Evolutionary conservation across 179 eudicot species (phyloP).

Genomic region (Pouteria campechiana): DNA sequence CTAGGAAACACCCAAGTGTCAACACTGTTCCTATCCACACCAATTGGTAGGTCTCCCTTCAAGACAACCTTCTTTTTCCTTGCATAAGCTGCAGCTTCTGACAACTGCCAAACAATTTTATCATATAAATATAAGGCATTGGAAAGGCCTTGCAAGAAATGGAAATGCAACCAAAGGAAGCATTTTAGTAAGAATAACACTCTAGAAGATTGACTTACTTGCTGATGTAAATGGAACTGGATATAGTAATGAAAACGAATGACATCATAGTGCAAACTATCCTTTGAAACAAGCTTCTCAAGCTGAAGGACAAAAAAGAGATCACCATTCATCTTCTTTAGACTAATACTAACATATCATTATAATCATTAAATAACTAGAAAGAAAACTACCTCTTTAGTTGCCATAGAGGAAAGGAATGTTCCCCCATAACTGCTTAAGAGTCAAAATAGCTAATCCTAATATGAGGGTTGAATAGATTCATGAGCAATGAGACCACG

Average conservation of each 20-base stretch:
- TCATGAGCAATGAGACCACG: too few relatives aligned
- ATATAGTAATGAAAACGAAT: conserved; percentile 81
- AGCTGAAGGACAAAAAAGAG: conserved; percentile 42
- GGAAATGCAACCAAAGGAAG: too few relatives aligned
- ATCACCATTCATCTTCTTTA: too few relatives aligned
- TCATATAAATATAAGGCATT: conserved; percentile 2
- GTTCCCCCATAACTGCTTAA: too few relatives aligned
- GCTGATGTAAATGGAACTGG: conserved; percentile 81
- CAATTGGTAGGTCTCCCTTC: conserved; percentile 97
- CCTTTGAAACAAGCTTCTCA: conserved; percentile 67
- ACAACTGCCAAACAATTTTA: conserved; percentile 49
- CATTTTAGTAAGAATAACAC: too few relatives aligned
- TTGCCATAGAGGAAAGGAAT: too few relatives aligned
- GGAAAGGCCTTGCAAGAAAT: background rate
- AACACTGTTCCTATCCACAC: conserved; percentile 89
- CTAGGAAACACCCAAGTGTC: conserved; percentile 98
- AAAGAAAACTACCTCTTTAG: too few relatives aligned
- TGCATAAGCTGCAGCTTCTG: conserved; percentile 89
- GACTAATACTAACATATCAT: too few relatives aligned
- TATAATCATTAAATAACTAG: too few relatives aligned
- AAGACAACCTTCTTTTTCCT: conserved; percentile 73
- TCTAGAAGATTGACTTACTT: conserved; percentile 35
- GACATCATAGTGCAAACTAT: conserved; percentile 56
- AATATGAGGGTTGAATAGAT: too few relatives aligned
- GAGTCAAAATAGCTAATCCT: too few relatives aligned